Evolutionary conservation across 805 yeast genomes (phyloP), one percentile per base, ranked within the genome.

Genomic region (Pichia nanzhaoensis): DNA sequence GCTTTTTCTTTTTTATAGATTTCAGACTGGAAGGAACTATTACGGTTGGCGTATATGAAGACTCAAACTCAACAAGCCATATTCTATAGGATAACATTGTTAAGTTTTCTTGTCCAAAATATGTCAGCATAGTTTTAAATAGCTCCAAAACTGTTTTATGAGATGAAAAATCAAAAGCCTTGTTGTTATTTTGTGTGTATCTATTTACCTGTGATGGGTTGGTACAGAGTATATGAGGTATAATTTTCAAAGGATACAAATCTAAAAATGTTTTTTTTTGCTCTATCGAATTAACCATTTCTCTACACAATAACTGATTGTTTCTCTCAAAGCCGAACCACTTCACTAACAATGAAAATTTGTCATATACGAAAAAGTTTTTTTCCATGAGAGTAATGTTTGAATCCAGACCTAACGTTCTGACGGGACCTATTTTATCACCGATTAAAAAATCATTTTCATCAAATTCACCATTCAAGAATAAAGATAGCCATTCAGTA

Each of bases 251-350:
- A 2, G 66, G 65, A 34, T 51, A 47, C 5, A 55, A 44, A n/a
- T 60, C 61, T 22, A 59, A 39, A 18, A 52, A 51, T 22, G 53
- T 45, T 24, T 54, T 52, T 6, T 56, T 59, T 33, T 63, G 64
- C 12, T 47, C 39, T 4, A 44, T 40, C 24, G 51, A 53, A 41
- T 49, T 44, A 19, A 71, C 53, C 9, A 68, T 51, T 16, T 51
- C 55, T 3, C 80, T 67, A n/a, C 52, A 49, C 1, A 73, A 59
- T 0, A 73, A 67, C 6, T 50, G 48, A 5, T 72, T 64, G 4
- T 55, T 57, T 1, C 71, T 69, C 1, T 61, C 55, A 19, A 75
- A 41, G 0, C 84, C 84, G 58, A 79, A 81, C 80, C 83, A 76
- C 28, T 67, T 65, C 1, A 57, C 60, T 9, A 82, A 58, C 47